Evolutionary conservation across 2,329 filamentous ascomycete genomes (phyloP).

Genomic region (Verticillium zaregamsianum): DNA sequence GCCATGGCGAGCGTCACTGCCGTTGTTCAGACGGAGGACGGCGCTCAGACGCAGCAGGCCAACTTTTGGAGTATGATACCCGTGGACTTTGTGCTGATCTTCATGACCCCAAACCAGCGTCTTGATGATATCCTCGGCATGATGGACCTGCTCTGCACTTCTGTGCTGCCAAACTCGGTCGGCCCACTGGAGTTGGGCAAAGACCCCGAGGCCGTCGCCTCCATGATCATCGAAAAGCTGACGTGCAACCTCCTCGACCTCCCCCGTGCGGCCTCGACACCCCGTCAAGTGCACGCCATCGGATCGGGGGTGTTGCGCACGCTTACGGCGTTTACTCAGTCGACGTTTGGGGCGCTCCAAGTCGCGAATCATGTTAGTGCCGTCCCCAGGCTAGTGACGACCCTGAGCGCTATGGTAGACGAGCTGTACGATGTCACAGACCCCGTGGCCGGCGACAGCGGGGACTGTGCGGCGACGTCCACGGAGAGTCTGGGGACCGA

Average conservation of each 20-base stretch:
- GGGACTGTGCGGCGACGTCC: neutral
- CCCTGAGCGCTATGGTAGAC: slow-evolving; percentile 62
- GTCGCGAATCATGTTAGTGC: slow-evolving; percentile 65
- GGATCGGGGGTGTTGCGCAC: slow-evolving; percentile 46
- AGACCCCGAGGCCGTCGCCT: slow-evolving; percentile 38
- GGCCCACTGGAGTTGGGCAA: slow-evolving; percentile 55
- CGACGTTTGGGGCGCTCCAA: slow-evolving; percentile 58
- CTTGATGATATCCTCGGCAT: slow-evolving; percentile 59
- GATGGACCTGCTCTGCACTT: slow-evolving; percentile 63
- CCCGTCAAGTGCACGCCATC: slow-evolving; percentile 35
- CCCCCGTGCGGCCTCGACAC: slow-evolving; percentile 37
- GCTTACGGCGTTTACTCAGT: slow-evolving; percentile 56
- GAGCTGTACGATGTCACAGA: slow-evolving; percentile 57
- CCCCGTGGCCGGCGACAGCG: neutral
- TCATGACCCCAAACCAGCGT: slow-evolving; percentile 64
- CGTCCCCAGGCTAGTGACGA: slow-evolving; percentile 70
- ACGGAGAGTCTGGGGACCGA: neutral
- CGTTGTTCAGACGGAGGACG: slow-evolving; percentile 22
- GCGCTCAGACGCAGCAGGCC: slow-evolving; percentile 23
- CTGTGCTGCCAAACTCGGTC: slow-evolving; percentile 58
- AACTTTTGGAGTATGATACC: slow-evolving; percentile 67
- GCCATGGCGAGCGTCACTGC: slow-evolving; percentile 55
- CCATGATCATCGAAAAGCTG: slow-evolving; percentile 55
- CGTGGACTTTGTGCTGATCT: slow-evolving; percentile 61
- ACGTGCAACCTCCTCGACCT: slow-evolving; percentile 58